Evolutionary conservation across 345 rosid genomes (phyloP), one percentile per base, ranked within the genome.

Genomic region (Microthlaspi erraticum): DNA sequence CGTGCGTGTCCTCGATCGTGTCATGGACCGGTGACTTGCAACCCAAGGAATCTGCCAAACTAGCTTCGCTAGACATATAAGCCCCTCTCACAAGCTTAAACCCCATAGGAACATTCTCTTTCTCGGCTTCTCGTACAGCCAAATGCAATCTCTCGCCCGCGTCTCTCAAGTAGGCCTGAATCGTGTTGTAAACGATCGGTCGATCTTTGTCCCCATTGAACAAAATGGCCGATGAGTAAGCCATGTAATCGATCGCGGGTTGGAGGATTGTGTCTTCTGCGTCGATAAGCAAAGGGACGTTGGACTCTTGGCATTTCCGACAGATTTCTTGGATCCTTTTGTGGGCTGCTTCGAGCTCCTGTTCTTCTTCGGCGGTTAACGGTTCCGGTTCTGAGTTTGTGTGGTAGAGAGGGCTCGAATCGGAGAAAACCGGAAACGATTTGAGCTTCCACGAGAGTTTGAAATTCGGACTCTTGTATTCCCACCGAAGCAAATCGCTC

Each of bases 81-180:
- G 97, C 98, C 0, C 98, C 98, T 34, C 98, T 81, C 3, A 93
- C 98, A 9, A 93, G 55, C 79, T 93, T 93, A 64, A 87, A 68
- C 10, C 98, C 98, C 84, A 87, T 75, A 1, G 85, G 80, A 29
- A 93, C 77, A 17, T 88, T 87, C 74, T 70, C 69, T 56, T 80
- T 86, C 50, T 83, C 81, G 0, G 97, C 92, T 4, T 85, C 83
- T 63, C 66, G 61, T 3, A 77, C 77, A 0, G 85, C 91, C 6
- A 84, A 70, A 8, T 78, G 66, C 66, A 93, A 23, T 60, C 98
- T 81, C 37, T 87, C 90, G 64, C 83, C 84, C 0, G 98, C 82
- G 48, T 93, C 98, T 74, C 87, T 93, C 74, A 91, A 66, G 77
- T 93, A 93, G 0, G 96, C 82, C 60, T 93, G 98, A 14, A 89